Base-by-base conservation (phyloP, 306 rosid genomes). In the Prunus padus region DNA sequence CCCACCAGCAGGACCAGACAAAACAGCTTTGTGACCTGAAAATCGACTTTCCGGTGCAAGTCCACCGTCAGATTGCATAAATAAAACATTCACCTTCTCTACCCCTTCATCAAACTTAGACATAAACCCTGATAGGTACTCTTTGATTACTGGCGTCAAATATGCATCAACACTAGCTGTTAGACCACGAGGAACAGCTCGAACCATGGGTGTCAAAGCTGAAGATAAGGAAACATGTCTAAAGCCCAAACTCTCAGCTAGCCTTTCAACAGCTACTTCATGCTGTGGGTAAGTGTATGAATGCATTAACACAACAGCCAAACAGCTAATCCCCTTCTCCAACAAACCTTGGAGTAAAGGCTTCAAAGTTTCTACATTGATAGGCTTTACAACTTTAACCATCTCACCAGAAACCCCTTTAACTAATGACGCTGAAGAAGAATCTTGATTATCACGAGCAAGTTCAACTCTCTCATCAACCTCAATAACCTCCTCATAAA, bases 51-150 rank as follows among this genome's bases (percentile, higher is more conserved):
- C 96, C 4, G 96, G 97, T 9, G 97, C 98, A 78, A 94, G 97
- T 69, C 98, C 97, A 63, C 98, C 98, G 75, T 95, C 98, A 50
- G 97, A 95, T 76, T 95, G 97, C 98, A 95, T 95, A 82, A 95
- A 95, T 82, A 95, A 79, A 59, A 95, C 97, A 89, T 92, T 92
- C 85, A 92, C 77, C 82, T 85, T 90, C 30, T 86, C 88, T 33
- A 75, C 80, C 33, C 82, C 90, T 83, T 92, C 96, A 52, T 94
- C 97, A 64, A 94, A 94, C 80, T 88, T 90, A 46, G 95, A 94
- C 61, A 94, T 85, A 83, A 94, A 94, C 49, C 98, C 96, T 8
- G 95, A 90, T n/a, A 94, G 83, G 82, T 94, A 94, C 71, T 90
- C 93, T 85, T 92, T 94, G 68, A 94, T 92, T 71, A 94, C 91